Percentiles rank a stretch among this genome's conserved stretches.
These are phyloP conservation scores for Euclidium syriacum DNA, from an alignment of 345 rosid species.

Conservation along the genomic window DNA sequence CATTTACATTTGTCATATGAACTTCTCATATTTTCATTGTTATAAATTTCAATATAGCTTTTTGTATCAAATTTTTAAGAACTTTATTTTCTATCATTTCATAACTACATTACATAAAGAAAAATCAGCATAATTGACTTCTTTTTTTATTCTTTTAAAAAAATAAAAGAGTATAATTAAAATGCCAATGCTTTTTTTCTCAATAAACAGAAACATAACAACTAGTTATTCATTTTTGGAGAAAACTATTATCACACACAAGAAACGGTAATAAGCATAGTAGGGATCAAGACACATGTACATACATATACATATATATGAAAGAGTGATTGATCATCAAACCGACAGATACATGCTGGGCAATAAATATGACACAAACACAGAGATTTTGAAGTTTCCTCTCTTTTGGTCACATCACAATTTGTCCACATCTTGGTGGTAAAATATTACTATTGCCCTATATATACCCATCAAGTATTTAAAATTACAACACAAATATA, in stretches of 20 bases:
- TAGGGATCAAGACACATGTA: slow-evolving; percentile 32
- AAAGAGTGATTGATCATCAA: slow-evolving; percentile 26
- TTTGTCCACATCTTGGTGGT: slow-evolving; percentile 27
- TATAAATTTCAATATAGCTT: too few species aligned
- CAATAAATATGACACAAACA: slow-evolving; percentile 35
- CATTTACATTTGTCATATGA: too few species aligned
- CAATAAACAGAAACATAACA: not conserved
- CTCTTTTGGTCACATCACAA: slow-evolving; percentile 36
- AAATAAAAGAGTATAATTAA: not conserved
- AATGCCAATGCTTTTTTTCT: not conserved
- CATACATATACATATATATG: slow-evolving; percentile 9
- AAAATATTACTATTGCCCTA: slow-evolving; percentile 30
- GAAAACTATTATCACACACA: not conserved
- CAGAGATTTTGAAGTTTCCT: slow-evolving; percentile 31
- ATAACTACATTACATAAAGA: not conserved
- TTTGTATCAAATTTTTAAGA: too few species aligned
- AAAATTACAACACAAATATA: slow-evolving; percentile 31
- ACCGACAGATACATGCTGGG: slow-evolving; percentile 33
- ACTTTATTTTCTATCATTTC: not conserved
- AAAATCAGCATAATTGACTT: too few species aligned
- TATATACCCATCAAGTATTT: slow-evolving; percentile 27
- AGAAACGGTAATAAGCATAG: slow-evolving; percentile 27
- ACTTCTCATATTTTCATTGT: too few species aligned
- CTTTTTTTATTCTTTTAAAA: too few species aligned
- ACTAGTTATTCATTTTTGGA: not conserved